A percentile compares a stretch with the other conserved stretches of the same genome.
phyloP scores from a whole-genome alignment of 768 basidiomycete species.

The Crucibulum laeve region DNA sequence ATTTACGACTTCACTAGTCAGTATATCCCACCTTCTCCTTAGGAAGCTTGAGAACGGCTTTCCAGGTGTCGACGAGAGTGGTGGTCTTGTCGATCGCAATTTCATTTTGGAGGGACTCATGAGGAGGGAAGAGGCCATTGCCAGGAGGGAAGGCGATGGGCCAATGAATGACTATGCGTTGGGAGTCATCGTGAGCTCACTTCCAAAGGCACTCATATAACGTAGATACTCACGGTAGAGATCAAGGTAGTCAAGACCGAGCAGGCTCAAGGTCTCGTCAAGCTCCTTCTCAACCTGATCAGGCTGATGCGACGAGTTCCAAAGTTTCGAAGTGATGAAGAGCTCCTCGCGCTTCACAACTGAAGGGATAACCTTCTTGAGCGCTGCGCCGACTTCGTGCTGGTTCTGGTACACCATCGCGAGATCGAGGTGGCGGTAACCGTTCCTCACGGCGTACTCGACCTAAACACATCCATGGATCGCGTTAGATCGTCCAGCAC shows the following conservation, averaged over 20 bases:
- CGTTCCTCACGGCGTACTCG: conserved; percentile 67
- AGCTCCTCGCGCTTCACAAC: conserved; percentile 79
- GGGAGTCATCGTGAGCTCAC: neutral
- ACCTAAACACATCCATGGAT: conserved; percentile 38
- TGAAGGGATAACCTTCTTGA: conserved; percentile 72
- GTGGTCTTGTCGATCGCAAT: conserved; percentile 53
- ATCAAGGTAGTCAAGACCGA: conserved; percentile 76
- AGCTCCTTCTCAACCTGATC: conserved; percentile 68
- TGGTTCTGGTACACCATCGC: conserved; percentile 82
- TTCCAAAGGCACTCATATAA: neutral
- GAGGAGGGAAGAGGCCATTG: conserved; percentile 48
- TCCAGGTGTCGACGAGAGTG: conserved; percentile 78
- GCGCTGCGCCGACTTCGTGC: conserved; percentile 66
- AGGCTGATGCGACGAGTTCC: conserved; percentile 73
- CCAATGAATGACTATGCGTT: conserved; percentile 69
- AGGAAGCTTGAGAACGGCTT: conserved; percentile 67
- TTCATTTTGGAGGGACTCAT: conserved; percentile 39
- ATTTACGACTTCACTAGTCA: conserved; percentile 2
- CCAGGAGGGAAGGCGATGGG: conserved; percentile 65
- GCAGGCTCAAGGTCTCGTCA: conserved; percentile 68
- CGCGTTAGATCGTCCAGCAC: conserved; percentile 4
- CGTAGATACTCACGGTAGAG: conserved; percentile 55
- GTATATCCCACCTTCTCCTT: conserved; percentile 56
- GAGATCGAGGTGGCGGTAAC: conserved; percentile 84
- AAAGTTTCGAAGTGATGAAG: conserved; percentile 79